Evolutionary conservation across 2,329 filamentous ascomycete species (phyloP), one percentile per base, ranked within the genome.

Genomic region (Tolypocladium inflatum): DNA sequence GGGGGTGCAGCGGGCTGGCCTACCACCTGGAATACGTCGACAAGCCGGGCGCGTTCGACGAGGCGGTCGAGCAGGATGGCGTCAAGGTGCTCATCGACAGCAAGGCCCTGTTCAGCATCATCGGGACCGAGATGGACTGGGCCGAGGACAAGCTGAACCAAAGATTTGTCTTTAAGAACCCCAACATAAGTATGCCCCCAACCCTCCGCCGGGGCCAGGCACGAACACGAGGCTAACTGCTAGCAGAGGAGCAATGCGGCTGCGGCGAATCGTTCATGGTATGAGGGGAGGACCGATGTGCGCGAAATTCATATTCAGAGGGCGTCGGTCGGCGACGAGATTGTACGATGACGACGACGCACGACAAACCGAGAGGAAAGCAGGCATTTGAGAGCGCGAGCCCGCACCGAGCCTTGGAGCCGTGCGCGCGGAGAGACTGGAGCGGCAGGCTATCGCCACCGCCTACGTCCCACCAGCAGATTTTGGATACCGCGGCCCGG

Each of bases 121-220:
- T 99, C 66, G 94, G 94, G 6, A 96, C 89, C 69, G 93, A 97
- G 76, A 99, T 99, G 94, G 94, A 99, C 70, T 99, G 93, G 92
- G 81, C 93, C 13, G 92, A 97, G 75, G 94, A 97, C 67, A 96
- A 96, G 77, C 76, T 99, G 63, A 96, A 88, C 71, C 84, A 92
- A 73, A 82, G 90, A 63, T 99, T 99, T 73, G 86, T 96, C 55
- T 99, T 99, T 76, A 87, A 85, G 71, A 99, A 99, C 72, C 94
- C 94, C 2, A 99, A 99, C 69, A 97, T 97, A 71, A 99, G 92
- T 96, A 78, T 84, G 92, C 86, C n/a, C 19, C 30, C 55, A 4
- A 17, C 13, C 4, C 10, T 30, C 2, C 9, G 17, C 4, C 9
- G 10, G 2, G 4, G 35, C 2, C 21, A 33, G 2, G 42, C 26